Base-by-base conservation (phyloP, 1,284 basidiomycete species). In the Cutaneotrichosporon arboriforme region DNA sequence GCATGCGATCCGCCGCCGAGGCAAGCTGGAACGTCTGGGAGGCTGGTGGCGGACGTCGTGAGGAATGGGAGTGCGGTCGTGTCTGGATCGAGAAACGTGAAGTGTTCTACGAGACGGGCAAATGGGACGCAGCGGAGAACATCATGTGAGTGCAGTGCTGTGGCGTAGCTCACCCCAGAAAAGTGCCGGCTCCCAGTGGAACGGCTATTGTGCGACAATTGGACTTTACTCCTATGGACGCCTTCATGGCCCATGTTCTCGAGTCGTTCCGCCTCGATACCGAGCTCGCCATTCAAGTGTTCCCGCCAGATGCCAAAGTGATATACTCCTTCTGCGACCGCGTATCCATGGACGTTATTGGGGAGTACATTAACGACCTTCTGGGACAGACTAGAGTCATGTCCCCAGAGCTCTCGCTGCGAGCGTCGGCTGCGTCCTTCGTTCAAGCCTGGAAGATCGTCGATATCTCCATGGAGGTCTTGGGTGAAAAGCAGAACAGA, bases 61-160 rank as follows among this genome's bases (percentile, higher is more conserved):
- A 77, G n/a, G 87, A 89, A 57, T 93, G 90, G 90, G 90, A 93
- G 69, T 84, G 91, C 77, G 89, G 88, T 1, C 83, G 87, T 51
- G 85, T 91, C 17, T 97, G 93, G 88, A 84, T 88, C 2, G 92
- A 97, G 74, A 94, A 94, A 76, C 78, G 87, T 26, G 90, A 93
- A 68, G 83, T 96, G n/a, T 90, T 97, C 66, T 96, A 93, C 70
- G 86, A 90, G 65, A 82, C 84, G 54, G 83, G 80, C 3, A 79
- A 80, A 46, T 93, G 89, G 84, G 82, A 87, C 62, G 82, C 91
- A 0, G 66, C 86, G 36, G 83, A 86, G 57, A 96, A 96, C 73
- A 84, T 93, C 66, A 85, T 85, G 85, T 88, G 70, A 71, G 87
- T 80, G 14, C 4, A 13, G 17, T n/a, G 20, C 20, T 31, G 38